A percentile compares a stretch with the other conserved stretches of the same genome.
phyloP scores from a whole-genome alignment of 352 stramenopile species.

The Globisporangium camurandrum region DNA sequence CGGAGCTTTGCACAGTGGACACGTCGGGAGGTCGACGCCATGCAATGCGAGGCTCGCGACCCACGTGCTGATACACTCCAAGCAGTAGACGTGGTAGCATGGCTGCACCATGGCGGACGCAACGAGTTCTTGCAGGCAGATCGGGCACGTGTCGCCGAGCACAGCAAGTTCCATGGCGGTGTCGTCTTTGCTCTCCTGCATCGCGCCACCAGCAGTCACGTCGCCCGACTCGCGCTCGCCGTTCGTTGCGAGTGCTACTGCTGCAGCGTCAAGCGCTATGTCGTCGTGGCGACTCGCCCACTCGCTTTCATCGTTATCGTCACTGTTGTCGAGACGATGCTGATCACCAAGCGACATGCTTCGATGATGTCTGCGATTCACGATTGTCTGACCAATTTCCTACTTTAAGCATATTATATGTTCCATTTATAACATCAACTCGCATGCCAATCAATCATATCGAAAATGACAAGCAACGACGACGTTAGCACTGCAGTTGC shows the following conservation, averaged over 20 bases:
- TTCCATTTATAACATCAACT: no score
- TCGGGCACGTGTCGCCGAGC: slow-evolving; percentile 58
- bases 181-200: slow-evolving; percentile 12
- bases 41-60: slow-evolving; percentile 46
- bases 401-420: no score
- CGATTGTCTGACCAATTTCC: no score
- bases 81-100: slow-evolving; percentile 74
- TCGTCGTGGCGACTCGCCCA: slow-evolving; percentile 30
- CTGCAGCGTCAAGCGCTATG: slow-evolving; percentile 3
- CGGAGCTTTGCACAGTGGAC: slow-evolving; percentile 57
- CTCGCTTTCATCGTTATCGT: slow-evolving; percentile 25
- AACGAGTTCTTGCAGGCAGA: slow-evolving; percentile 54
- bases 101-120: slow-evolving; percentile 47
- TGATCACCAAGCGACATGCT: slow-evolving; percentile 33
- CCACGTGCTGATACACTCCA: slow-evolving; percentile 59
- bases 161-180: slow-evolving; percentile 43
- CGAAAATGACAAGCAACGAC: no score
- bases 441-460: no score
- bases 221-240: slow-evolving; percentile 16
- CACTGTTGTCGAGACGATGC: not conserved
- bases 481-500: no score
- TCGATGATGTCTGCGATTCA: no score
- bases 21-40: slow-evolving; percentile 39
- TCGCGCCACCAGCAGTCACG: slow-evolving; percentile 2
- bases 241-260: slow-evolving; percentile 1